phyloP scores from a whole-genome alignment of 306 rosid species.

The Prunus fruticosa region DNA sequence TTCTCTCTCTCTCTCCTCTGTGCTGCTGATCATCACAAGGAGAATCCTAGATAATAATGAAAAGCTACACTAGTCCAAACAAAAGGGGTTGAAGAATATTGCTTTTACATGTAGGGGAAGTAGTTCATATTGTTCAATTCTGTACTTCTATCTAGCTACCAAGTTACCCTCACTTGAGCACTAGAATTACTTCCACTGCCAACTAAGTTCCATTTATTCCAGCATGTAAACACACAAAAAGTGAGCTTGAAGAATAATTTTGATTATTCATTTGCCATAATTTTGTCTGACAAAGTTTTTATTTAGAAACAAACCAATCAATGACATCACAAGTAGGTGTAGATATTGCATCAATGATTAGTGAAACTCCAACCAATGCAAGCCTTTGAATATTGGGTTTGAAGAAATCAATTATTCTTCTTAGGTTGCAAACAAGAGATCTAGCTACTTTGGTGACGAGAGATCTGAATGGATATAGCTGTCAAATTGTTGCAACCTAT shows the following conservation, averaged over 20 bases:
- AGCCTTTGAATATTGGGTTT: conserved; percentile 16
- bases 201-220: background rate
- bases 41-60: conserved; percentile 53
- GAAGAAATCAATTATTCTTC: conserved; percentile 13
- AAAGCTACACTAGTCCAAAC: conserved; percentile 44
- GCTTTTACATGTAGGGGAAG: conserved; percentile 26
- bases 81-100: conserved; percentile 42
- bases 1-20: conserved; percentile 15
- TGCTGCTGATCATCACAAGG: conserved; percentile 22
- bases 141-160: background rate
- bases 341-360: conserved; percentile 29
- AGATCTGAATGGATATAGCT: conserved; percentile 9
- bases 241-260: conserved; percentile 13
- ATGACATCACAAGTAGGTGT: conserved; percentile 29
- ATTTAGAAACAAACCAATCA: conserved; percentile 21
- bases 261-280: conserved; percentile 14
- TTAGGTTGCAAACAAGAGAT: conserved; percentile 17
- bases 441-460: background rate
- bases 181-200: conserved; percentile 19
- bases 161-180: conserved; percentile 25
- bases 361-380: conserved; percentile 14
- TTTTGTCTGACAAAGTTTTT: conserved; percentile 28
- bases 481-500: conserved; percentile 2
- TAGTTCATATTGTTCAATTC: background rate
- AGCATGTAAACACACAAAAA: conserved; percentile 7